Conservation (phyloP, 768 basidiomycete genomes). For the Chlorophyllum brunneum region DNA sequence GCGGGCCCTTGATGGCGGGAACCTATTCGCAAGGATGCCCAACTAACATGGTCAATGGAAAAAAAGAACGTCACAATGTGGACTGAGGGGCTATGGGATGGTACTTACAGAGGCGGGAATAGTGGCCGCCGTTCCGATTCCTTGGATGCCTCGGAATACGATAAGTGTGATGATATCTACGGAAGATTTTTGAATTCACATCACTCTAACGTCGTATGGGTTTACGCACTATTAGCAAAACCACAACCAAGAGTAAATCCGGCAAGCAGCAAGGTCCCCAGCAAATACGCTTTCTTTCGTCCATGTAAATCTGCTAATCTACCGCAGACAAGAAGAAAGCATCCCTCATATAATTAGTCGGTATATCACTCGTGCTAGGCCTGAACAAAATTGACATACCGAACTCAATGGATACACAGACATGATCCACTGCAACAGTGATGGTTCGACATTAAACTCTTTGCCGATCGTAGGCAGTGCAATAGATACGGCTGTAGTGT, state of each 20-base stretch:
- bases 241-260: constrained; percentile 62
- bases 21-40: constrained; percentile 78
- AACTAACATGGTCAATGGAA: constrained; percentile 36
- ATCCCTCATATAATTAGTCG: constrained; percentile 67
- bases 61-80: background rate
- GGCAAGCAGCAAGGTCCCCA: constrained; percentile 51
- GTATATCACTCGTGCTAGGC: background rate
- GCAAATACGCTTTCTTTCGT: constrained; percentile 60
- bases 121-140: constrained; percentile 73
- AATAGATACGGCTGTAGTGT: constrained; percentile 46
- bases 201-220: constrained; percentile 6
- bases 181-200: too few species aligned
- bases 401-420: constrained; percentile 68
- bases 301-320: constrained; percentile 79
- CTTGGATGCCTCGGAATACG: constrained; percentile 74
- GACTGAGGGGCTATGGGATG: background rate
- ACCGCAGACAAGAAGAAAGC: constrained; percentile 72
- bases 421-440: constrained; percentile 59
- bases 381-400: constrained; percentile 26
- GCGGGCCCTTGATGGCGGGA: constrained; percentile 62
- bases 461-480: constrained; percentile 47
- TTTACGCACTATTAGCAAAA: constrained; percentile 51
- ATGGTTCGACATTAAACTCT: constrained; percentile 44
- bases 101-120: constrained; percentile 68
- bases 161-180: constrained; percentile 59